Evolutionary conservation across 1,284 basidiomycete species (phyloP).

Genomic region (Phenoliferia sp.): DNA sequence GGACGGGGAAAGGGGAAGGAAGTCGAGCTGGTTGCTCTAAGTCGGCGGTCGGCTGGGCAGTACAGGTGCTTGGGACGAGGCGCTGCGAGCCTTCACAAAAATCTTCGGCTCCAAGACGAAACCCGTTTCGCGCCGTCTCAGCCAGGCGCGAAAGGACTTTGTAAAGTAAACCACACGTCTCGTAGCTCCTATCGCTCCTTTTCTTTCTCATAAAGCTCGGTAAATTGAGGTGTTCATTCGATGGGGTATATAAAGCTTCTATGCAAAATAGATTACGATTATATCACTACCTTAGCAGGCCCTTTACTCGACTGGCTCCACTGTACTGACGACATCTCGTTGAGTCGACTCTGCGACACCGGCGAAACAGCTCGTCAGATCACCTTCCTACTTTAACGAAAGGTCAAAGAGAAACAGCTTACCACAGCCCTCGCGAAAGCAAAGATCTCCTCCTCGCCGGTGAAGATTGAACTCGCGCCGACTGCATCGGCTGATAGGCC

Average conservation of each 20-base stretch:
- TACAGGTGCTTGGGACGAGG: background rate
- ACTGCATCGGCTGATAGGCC: conserved; percentile 62
- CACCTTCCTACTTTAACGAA: background rate
- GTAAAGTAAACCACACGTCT: no score
- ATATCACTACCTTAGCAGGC: background rate
- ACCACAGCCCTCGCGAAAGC: conserved; percentile 75
- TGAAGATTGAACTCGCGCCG: conserved; percentile 78
- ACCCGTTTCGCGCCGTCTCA: no score
- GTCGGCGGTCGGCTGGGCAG: background rate
- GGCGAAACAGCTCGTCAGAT: background rate
- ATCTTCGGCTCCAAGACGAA: no score
- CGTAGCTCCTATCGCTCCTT: no score
- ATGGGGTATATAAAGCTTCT: background rate
- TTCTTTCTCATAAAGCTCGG: no score
- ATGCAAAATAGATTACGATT: background rate
- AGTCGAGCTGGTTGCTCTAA: no score
- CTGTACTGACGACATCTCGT: conserved; percentile 28
- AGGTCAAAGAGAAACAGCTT: background rate
- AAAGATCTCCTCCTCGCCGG: conserved; percentile 88
- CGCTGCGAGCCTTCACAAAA: no score
- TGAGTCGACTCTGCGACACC: conserved; percentile 21
- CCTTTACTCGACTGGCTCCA: conserved; percentile 11
- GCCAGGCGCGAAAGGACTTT: no score
- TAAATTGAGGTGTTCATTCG: no score
- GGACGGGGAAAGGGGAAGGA: background rate